phyloP scores from a whole-genome alignment of 768 basidiomycete species.

The Paxillus ammoniavirescens region DNA sequence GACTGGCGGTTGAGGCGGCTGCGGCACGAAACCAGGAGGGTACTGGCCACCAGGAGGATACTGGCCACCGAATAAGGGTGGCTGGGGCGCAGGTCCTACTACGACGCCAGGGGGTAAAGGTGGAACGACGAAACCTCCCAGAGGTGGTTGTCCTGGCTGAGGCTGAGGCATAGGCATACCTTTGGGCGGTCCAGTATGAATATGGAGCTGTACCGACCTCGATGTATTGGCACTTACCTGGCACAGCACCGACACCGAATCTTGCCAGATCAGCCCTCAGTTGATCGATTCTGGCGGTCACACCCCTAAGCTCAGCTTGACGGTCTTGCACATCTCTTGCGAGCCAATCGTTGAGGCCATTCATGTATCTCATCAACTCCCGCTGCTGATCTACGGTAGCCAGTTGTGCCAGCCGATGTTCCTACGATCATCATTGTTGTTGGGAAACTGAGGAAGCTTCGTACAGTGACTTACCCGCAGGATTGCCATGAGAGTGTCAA shows the following conservation, averaged over 20 bases:
- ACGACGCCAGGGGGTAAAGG: conserved; percentile 17
- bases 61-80: conserved; percentile 13
- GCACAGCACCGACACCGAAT: conserved; percentile 41
- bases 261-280: conserved; percentile 45
- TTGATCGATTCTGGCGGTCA: conserved; percentile 59
- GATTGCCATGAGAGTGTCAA: conserved; percentile 69
- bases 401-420: conserved; percentile 70
- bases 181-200: conserved; percentile 6
- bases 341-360: conserved; percentile 75
- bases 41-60: conserved; percentile 3
- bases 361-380: conserved; percentile 78
- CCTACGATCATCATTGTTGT: conserved; percentile 40
- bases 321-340: conserved; percentile 77
- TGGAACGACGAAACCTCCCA: conserved; percentile 19
- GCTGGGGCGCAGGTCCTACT: conserved; percentile 9
- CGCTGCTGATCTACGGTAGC: conserved; percentile 79
- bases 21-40: conserved; percentile 23
- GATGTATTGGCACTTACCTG: conserved; percentile 28
- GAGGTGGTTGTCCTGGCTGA: conserved; percentile 5
- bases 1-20: conserved; percentile 18
- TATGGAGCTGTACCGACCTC: not conserved
- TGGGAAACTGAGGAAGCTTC: not conserved
- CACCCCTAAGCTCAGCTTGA: conserved; percentile 66
- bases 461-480: conserved; percentile 47
- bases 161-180: conserved; percentile 28